Conservation (phyloP, 208 protist genomes). For the Leishmania lainsoni region DNA sequence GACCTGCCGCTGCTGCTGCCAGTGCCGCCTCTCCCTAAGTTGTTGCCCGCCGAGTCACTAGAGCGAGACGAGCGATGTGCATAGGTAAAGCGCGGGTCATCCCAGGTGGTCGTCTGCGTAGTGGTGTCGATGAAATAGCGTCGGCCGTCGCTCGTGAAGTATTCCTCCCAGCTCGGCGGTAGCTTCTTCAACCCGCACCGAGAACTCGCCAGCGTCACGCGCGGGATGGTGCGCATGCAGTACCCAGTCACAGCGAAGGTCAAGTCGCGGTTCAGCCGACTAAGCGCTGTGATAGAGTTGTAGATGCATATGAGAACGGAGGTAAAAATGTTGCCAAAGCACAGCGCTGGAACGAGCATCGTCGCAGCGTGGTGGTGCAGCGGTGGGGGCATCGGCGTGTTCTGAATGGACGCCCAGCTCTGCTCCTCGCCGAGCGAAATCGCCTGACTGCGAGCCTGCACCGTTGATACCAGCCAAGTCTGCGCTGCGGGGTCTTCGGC, state of each 20-base stretch:
- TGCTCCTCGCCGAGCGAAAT: slow-evolving; percentile 65
- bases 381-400: slow-evolving; percentile 68
- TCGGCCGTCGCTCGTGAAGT: slow-evolving; percentile 76
- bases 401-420: slow-evolving; percentile 75
- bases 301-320: slow-evolving; percentile 86
- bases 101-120: slow-evolving; percentile 62
- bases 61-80: slow-evolving; percentile 21
- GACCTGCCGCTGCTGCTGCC: background rate
- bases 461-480: slow-evolving; percentile 71
- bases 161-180: slow-evolving; percentile 75
- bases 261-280: slow-evolving; percentile 68
- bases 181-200: slow-evolving; percentile 48
- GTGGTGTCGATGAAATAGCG: slow-evolving; percentile 75
- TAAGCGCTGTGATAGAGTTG: slow-evolving; percentile 77
- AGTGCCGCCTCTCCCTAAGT: slow-evolving; percentile 2
- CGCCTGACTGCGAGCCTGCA: slow-evolving; percentile 64
- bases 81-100: slow-evolving; percentile 55
- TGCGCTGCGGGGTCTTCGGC: slow-evolving; percentile 73
- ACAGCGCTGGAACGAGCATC: slow-evolving; percentile 70
- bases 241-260: slow-evolving; percentile 67
- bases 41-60: slow-evolving; percentile 11
- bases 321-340: slow-evolving; percentile 81
- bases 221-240: slow-evolving; percentile 77
- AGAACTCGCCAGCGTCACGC: slow-evolving; percentile 48
- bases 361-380: slow-evolving; percentile 81